Evolutionary conservation across 257 asterid species (phyloP).

Genomic region (Knoxia roxburghii): DNA sequence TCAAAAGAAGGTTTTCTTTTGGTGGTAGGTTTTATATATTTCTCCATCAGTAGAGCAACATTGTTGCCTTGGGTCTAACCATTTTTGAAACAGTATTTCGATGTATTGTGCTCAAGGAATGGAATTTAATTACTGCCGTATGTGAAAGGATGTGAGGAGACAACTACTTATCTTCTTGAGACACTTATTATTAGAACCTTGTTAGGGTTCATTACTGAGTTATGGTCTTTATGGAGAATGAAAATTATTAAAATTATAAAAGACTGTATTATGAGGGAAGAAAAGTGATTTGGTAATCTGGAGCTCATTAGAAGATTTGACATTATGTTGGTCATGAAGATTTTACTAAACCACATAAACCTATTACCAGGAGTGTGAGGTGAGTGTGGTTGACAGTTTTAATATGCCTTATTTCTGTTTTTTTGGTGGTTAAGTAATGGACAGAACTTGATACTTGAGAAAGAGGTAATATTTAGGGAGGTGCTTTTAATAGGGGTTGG

Average conservation of each 20-base stretch:
- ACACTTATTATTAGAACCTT: neutral
- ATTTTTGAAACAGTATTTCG: neutral
- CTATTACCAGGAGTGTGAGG: neutral
- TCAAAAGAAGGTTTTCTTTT: neutral
- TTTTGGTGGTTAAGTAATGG: neutral
- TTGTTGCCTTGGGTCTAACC: neutral
- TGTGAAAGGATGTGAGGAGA: neutral
- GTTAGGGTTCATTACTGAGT: neutral
- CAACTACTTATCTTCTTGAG: neutral
- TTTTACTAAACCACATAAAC: neutral
- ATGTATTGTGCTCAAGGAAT: neutral
- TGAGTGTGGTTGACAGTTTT: neutral
- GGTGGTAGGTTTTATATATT: neutral
- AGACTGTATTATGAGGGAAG: neutral
- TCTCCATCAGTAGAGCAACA: neutral
- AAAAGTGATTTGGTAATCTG: neutral
- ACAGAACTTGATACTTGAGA: neutral
- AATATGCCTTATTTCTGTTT: neutral
- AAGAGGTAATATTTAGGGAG: no score
- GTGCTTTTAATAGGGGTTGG: no score
- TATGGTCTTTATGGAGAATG: neutral
- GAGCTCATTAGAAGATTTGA: neutral
- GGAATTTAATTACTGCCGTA: neutral
- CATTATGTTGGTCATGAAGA: neutral
- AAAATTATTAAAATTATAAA: neutral